These are phyloP conservation scores for Fusarium brevicatenulatum DNA, from an alignment of 2,329 filamentous ascomycete genomes.

Conservation along the genomic window DNA sequence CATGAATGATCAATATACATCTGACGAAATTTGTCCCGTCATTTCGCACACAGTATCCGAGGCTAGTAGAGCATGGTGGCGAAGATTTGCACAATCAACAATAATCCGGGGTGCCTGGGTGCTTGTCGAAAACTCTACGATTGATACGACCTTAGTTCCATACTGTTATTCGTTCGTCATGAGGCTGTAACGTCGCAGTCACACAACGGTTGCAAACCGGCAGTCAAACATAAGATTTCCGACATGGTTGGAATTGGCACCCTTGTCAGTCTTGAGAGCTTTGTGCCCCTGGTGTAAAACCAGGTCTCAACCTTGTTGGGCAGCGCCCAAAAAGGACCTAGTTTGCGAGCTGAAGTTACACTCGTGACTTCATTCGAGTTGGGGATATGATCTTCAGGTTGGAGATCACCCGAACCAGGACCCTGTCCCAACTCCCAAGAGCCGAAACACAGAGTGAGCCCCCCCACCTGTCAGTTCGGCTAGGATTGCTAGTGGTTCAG, in stretches of 20 bases:
- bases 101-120: background rate
- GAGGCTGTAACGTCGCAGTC: constrained; percentile 2
- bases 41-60: background rate
- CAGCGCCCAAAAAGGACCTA: constrained; percentile 14
- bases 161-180: background rate
- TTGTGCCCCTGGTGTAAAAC: constrained; percentile 3
- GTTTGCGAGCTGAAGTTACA: constrained; percentile 22
- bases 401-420: constrained; percentile 23
- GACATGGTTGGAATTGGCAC: constrained; percentile 5
- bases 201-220: constrained; percentile 6
- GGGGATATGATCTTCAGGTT: constrained; percentile 13
- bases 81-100: background rate
- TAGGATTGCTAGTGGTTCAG: constrained; percentile 35
- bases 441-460: constrained; percentile 15
- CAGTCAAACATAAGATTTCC: constrained; percentile 15
- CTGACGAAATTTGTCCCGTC: background rate
- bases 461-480: constrained; percentile 40
- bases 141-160: background rate
- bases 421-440: constrained; percentile 5
- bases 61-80: background rate
- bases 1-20: background rate
- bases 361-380: constrained; percentile 10
- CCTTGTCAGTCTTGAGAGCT: background rate
- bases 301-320: background rate
- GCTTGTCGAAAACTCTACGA: background rate